phyloP scores from a whole-genome alignment of 352 stramenopile genomes.

The Phytopythium kandeliae region DNA sequence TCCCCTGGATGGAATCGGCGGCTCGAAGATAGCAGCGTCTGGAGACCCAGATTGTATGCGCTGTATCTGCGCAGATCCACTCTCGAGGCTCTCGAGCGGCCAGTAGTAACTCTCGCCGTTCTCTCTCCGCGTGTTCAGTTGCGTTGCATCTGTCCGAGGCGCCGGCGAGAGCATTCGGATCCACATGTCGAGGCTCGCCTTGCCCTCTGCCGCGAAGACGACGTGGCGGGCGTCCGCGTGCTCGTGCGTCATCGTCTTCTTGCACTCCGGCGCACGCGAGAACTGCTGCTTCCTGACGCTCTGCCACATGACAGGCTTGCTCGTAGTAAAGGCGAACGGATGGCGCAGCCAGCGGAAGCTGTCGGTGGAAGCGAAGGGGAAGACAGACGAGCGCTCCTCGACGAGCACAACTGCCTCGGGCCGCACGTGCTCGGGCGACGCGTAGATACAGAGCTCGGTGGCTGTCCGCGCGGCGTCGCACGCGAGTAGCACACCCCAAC shows the following conservation, averaged over 20 bases:
- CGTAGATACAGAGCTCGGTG: constrained; percentile 19
- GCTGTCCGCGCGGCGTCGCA: constrained; percentile 21
- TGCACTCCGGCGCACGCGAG: constrained; percentile 4
- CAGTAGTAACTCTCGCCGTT: constrained; percentile 6
- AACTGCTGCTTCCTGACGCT: background rate
- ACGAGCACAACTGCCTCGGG: constrained; percentile 7
- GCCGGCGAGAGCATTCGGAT: constrained; percentile 10
- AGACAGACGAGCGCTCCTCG: constrained; percentile 1
- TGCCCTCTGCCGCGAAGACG: constrained; percentile 1
- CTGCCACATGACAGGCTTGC: constrained; percentile 6
- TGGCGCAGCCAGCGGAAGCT: constrained; percentile 4
- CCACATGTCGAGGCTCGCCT: constrained; percentile 1
- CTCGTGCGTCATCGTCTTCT: constrained; percentile 6
- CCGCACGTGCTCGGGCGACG: background rate
- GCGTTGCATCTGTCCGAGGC: constrained; percentile 2
- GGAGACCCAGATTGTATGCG: background rate
- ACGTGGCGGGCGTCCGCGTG: background rate
- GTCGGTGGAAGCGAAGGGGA: constrained; percentile 4
- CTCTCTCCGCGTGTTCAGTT: constrained; percentile 9
- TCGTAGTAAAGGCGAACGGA: constrained; percentile 3
- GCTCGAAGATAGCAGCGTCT: background rate
- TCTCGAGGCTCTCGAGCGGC: background rate
- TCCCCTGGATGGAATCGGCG: background rate
- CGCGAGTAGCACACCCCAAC: constrained; percentile 38
- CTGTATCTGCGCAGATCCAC: background rate